A percentile compares a stretch with the other conserved stretches of the same genome.
These are phyloP conservation scores for Angomonas ambiguus DNA, from an alignment of 208 protist genomes.

Conservation along the genomic window DNA sequence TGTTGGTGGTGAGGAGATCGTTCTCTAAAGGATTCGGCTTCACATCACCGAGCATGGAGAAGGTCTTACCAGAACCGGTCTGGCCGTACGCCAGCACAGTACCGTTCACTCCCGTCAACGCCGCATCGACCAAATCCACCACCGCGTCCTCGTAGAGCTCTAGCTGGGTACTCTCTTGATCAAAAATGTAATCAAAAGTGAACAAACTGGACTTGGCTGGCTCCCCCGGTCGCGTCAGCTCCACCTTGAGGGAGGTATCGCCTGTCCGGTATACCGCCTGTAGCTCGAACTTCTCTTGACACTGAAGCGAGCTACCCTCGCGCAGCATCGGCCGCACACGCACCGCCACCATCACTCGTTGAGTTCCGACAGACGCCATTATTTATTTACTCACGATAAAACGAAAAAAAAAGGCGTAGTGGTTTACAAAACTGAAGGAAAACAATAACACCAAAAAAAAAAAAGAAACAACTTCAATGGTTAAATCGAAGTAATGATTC, in stretches of 20 bases:
- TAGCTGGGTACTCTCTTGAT: conserved; percentile 77
- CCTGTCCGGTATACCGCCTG: conserved; percentile 39
- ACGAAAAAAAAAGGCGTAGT: background rate
- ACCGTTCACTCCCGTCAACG: conserved; percentile 75
- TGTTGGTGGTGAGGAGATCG: conserved; percentile 68
- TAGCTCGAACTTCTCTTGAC: conserved; percentile 70
- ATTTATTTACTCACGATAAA: background rate
- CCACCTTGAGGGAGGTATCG: conserved; percentile 61
- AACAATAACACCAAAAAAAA: too few relatives aligned
- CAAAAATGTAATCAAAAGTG: conserved; percentile 87
- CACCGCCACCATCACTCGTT: conserved; percentile 80
- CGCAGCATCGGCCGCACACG: conserved; percentile 75
- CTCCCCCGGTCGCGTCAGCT: conserved; percentile 39
- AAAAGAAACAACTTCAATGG: background rate
- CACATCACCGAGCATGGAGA: conserved; percentile 74
- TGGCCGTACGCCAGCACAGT: conserved; percentile 88
- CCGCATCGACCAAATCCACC: conserved; percentile 72
- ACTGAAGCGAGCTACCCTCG: conserved; percentile 44
- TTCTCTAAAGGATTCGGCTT: conserved; percentile 59
- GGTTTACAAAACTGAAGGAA: too few relatives aligned
- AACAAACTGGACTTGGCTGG: conserved; percentile 57
- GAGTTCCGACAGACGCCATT: conserved; percentile 36
- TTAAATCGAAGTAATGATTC: too few relatives aligned
- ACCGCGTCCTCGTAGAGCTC: conserved; percentile 90
- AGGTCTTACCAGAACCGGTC: conserved; percentile 91